Base-by-base conservation (phyloP, 106 monocot species). In the Gastrodia elata region DNA sequence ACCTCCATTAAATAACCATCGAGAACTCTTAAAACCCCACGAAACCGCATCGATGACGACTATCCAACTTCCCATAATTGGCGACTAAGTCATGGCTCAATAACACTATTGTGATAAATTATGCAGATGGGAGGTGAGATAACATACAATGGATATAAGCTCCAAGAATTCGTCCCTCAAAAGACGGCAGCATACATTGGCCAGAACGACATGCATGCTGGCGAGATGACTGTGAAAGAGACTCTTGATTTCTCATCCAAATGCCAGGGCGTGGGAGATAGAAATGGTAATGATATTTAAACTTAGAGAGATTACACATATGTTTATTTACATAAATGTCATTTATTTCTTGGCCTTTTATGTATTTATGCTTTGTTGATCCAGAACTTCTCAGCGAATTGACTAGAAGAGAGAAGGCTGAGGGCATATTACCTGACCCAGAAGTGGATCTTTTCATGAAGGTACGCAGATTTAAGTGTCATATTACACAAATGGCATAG, bases 401-500 rank as follows among this genome's bases (percentile, higher is more conserved):
- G 64, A 71, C 85, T 8, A 85, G 85, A 74, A 83, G 93, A 58
- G 93, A 93, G 83, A 87, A 90, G 73, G 81, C 55, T 20, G 83
- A 85, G 55, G 83, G 87, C 27, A 93, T 93, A 26, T 38, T 77
- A 26, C 93, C 93, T 24, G 93, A 93, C 36, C 55, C 93, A 2
- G 93, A 93, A 39, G 77, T 93, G 15, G 90, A 93, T 77, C 72
- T 90, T 25, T 93, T 90, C 78, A 90, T 93, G 93, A 93, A 93
- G 90, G 89, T 92, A 76, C 18, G 34, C 33, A 42, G 1, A 42
- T 42, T 42, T 42, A 5, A 65, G 4, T 38, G 33, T n/a, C 16
- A 24, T 20, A 56, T 56, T 56, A 20, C n/a, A n/a, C n/a, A n/a
- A n/a, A n/a, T 5, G 0, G 2, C 5, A 56, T 61, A 0, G 26